phyloP scores from a whole-genome alignment of 1,139 yeast genomes.

The Hyphopichia buzzinii region DNA sequence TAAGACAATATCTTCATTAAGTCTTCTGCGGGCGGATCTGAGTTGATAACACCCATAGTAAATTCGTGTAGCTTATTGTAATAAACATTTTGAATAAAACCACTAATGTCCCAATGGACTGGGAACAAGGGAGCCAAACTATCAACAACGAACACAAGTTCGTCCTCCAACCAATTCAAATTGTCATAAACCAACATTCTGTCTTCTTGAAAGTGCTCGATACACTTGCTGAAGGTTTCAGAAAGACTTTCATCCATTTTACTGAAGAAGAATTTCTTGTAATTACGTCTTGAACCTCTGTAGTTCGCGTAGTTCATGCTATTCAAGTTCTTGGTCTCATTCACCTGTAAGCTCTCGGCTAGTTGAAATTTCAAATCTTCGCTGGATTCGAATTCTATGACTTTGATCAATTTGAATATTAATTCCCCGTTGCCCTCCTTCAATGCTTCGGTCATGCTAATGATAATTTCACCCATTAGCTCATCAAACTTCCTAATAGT shows the following conservation, averaged over 20 bases:
- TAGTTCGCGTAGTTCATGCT: slow-evolving; percentile 28
- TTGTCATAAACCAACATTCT: slow-evolving; percentile 64
- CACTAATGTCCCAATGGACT: slow-evolving; percentile 66
- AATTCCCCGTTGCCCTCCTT: slow-evolving; percentile 66
- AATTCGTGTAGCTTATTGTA: slow-evolving; percentile 65
- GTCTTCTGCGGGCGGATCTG: slow-evolving; percentile 73
- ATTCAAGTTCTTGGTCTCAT: slow-evolving; percentile 14
- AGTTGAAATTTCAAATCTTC: slow-evolving; percentile 68
- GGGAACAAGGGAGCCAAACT: slow-evolving; percentile 65
- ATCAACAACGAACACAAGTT: slow-evolving; percentile 61
- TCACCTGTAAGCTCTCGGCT: slow-evolving; percentile 41
- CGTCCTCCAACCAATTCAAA: slow-evolving; percentile 83
- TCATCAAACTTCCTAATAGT: slow-evolving; percentile 63
- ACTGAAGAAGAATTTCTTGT: slow-evolving; percentile 61
- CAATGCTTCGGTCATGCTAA: slow-evolving; percentile 64
- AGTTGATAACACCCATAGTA: slow-evolving; percentile 58
- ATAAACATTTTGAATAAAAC: slow-evolving; percentile 62
- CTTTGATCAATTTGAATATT: slow-evolving; percentile 68
- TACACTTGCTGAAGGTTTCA: slow-evolving; percentile 67
- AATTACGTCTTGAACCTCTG: slow-evolving; percentile 56
- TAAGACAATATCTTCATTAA: slow-evolving; percentile 66
- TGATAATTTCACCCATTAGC: slow-evolving; percentile 59
- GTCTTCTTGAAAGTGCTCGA: slow-evolving; percentile 52
- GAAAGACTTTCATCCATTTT: slow-evolving; percentile 59
- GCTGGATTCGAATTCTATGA: slow-evolving; percentile 75